Base-by-base conservation (phyloP, 177 flowering plant genomes). In the Vitis hybrid region DNA sequence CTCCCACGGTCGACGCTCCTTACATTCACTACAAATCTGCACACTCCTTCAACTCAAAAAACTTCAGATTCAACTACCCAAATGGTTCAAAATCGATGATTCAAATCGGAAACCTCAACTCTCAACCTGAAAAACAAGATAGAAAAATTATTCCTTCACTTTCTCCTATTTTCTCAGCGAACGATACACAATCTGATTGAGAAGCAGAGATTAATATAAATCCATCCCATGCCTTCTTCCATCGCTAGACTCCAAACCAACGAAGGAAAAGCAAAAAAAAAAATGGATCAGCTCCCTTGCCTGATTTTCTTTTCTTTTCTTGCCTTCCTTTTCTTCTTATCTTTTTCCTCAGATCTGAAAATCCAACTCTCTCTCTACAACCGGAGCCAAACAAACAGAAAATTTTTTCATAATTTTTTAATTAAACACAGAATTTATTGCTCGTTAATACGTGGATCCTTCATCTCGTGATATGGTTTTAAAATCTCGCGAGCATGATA, bases 321-420 rank as follows among this genome's bases (percentile, higher is more conserved):
- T 59, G 62, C 0, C 22, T 59, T 18, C 20, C 24, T 55, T 22
- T 59, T 51, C 33, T 54, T 69, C 15, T 53, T 65, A 55, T 15
- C 68, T 51, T 13, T 57, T 49, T 44, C 68, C 68, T 61, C 60
- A 13, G 15, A 44, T 38, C 28, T n/a, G 20, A 71, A 71, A 22
- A 6, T 68, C 49, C 17, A 51, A 54, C 57, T 70, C 72, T 68
- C 72, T 66, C 70, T 20, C 49, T 47, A 5, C 13, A 65, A 12
- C 69, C 50, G 51, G 11, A 62, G 67, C 71, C 66, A 56, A 71
- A 63, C 75, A 76, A 68, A 61, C 60, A 31, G 65, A 57, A 54
- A 68, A 28, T 4, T 57, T 31, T 56, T 13, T 4, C 24, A 22
- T 67, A 17, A 14, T 10, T n/a, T 14, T 22, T 19, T 50, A 14